A percentile compares a stretch with the other conserved stretches of the same genome.
Evolutionary conservation across 331 rosid genomes (phyloP).

Genomic region (Quercus tomentella): DNA sequence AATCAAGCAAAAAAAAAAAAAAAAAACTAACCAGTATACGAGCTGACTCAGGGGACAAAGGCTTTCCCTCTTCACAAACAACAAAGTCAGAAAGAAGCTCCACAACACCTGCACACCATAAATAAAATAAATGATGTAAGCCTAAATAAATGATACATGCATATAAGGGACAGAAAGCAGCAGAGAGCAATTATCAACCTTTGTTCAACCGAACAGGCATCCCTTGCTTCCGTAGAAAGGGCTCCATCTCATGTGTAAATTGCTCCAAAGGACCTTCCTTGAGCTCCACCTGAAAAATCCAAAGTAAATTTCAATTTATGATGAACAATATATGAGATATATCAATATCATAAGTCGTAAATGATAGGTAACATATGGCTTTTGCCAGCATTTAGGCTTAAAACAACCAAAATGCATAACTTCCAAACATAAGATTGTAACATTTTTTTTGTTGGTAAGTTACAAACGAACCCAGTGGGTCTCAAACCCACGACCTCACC

Average conservation of each 20-base stretch:
- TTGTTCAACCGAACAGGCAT: slow-evolving; percentile 95
- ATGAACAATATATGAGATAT: not conserved
- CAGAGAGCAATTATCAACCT: slow-evolving; percentile 36
- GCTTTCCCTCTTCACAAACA: slow-evolving; percentile 91
- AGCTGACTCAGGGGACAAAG: slow-evolving; percentile 89
- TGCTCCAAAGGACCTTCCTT: slow-evolving; percentile 91
- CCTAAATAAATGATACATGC: not conserved
- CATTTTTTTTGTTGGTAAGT: not conserved
- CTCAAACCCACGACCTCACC: too few relatives aligned
- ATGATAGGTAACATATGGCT: not conserved
- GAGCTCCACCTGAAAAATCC: slow-evolving; percentile 69
- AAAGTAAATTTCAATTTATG: not conserved
- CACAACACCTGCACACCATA: slow-evolving; percentile 66
- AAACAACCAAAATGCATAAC: not conserved
- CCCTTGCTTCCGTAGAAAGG: slow-evolving; percentile 89
- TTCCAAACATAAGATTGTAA: not conserved
- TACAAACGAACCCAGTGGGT: too few relatives aligned
- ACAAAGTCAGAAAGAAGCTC: slow-evolving; percentile 83
- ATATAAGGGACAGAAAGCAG: not conserved
- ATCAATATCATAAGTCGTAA: not conserved
- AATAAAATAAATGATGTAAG: not conserved
- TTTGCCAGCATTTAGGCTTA: not conserved
- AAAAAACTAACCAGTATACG: slow-evolving; percentile 59
- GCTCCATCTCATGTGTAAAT: slow-evolving; percentile 98
- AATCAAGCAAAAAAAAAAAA: not conserved